Conservation (phyloP, 768 basidiomycete species). For the Clavaria fumosa region DNA sequence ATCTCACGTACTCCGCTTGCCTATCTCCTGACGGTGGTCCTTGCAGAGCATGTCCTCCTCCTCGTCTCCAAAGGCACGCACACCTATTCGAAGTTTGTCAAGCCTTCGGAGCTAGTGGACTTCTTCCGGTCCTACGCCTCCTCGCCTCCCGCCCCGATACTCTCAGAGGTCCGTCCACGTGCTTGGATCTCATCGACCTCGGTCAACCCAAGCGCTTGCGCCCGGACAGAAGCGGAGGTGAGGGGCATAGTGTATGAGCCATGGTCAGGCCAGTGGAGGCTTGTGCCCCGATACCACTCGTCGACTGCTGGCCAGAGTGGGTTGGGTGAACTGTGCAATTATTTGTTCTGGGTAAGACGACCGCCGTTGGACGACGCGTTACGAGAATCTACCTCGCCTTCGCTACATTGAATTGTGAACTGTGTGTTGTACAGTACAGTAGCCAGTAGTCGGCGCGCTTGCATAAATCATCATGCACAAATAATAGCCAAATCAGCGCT, state of each 20-base stretch:
- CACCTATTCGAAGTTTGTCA: slow-evolving; percentile 80
- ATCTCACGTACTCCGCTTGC: slow-evolving; percentile 59
- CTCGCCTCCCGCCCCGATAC: slow-evolving; percentile 13
- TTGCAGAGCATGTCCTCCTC: slow-evolving; percentile 71
- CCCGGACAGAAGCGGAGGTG: slow-evolving; percentile 60
- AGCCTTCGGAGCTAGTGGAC: slow-evolving; percentile 66
- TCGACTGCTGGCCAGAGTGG: slow-evolving; percentile 38
- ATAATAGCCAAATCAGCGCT: no score
- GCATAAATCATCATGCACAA: no score
- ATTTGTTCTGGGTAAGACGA: slow-evolving; percentile 79
- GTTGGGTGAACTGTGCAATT: slow-evolving; percentile 51
- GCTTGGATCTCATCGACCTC: slow-evolving; percentile 28
- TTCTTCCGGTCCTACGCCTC: slow-evolving; percentile 59
- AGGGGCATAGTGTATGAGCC: slow-evolving; percentile 68
- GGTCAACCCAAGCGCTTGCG: no score
- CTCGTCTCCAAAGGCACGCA: slow-evolving; percentile 83
- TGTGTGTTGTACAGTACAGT: background rate
- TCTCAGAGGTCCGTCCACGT: slow-evolving; percentile 47
- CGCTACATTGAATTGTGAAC: background rate
- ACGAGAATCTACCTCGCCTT: background rate
- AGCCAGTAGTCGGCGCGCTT: no score
- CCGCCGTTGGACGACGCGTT: slow-evolving; percentile 19
- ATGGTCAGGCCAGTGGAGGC: slow-evolving; percentile 47
- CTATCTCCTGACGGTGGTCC: slow-evolving; percentile 33
- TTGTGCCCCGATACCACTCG: slow-evolving; percentile 47